Base-by-base conservation (phyloP, 1,284 basidiomycete genomes). In the Phylloboletellus chloephorus region DNA sequence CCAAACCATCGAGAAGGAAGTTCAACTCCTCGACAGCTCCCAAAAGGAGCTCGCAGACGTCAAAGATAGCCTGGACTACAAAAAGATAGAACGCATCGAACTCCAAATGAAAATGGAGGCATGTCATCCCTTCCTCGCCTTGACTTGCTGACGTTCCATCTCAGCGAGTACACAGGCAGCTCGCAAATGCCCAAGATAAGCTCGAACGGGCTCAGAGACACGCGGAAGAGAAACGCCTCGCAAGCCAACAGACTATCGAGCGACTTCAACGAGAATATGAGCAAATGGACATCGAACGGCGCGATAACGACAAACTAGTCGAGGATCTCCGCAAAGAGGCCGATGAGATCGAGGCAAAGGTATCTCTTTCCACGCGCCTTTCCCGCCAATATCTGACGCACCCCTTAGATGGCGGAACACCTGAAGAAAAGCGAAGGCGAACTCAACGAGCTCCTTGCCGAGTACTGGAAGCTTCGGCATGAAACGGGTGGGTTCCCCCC, bases 391-490 rank as follows among this genome's bases (percentile, higher is more conserved):
- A 37, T 33, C 26, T 41, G 15, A 49, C 35, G 6, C 29, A 23
- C 15, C 15, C 23, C 29, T 21, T 53, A 90, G 81, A 88, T 87
- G 74, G 67, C 73, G 5, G 82, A 82, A 32, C 86, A 88, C 54
- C 62, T 88, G 40, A 77, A 74, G 54, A 71, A 71, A 46, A 86
- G 81, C 52, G 85, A 90, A 59, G 63, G 61, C 3, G 86, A 90
- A 58, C 66, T 92, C 16, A 81, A 80, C 52, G 81, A 82, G 41
- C 68, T 92, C n/a, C 66, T 91, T 30, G 66, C 75, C 12, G 85
- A 88, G 56, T 91, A 91, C 56, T 88, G 83, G 82, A 78, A 74
- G 42, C 68, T 91, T 46, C 71, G 88, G 37, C 79, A 85, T 54
- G 79, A 82, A 56, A 82, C 86, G 48, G 85, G 88, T 87, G 58